Conservation (phyloP, 192 early-diverging fungal species). For the Chytriomyces hyalinus region DNA sequence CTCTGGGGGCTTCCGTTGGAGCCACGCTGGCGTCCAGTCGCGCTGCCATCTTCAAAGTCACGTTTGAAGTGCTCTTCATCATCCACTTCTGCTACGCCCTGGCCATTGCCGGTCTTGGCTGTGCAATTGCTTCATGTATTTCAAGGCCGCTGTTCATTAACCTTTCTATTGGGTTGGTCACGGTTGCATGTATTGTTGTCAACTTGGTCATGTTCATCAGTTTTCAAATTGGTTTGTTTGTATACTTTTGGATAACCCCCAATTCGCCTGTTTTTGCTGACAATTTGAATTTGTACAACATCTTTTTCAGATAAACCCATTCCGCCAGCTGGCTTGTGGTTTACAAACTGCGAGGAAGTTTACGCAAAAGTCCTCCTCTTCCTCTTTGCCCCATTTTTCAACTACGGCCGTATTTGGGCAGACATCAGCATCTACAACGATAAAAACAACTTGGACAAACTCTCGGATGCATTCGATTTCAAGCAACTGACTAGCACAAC, state of each 20-base stretch:
- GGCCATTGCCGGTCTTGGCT: conserved; percentile 23
- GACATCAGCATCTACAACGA: conserved; percentile 32
- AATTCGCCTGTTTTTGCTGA: background rate
- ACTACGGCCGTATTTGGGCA: conserved; percentile 25
- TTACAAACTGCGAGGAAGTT: conserved; percentile 16
- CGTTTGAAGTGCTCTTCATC: conserved; percentile 31
- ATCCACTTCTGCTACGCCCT: conserved; percentile 27
- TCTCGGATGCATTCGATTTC: conserved; percentile 8
- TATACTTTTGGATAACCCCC: background rate
- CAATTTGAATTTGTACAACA: background rate
- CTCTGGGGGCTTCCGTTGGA: conserved; percentile 17
- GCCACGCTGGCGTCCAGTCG: background rate
- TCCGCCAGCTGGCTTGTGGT: conserved; percentile 25
- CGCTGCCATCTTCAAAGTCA: conserved; percentile 17
- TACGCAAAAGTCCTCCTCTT: conserved; percentile 32
- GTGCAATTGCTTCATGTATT: conserved; percentile 5
- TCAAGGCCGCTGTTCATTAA: conserved; percentile 26
- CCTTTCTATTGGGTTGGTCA: conserved; percentile 22
- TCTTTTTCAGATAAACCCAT: background rate
- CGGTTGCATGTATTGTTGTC: conserved; percentile 9
- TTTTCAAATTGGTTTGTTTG: background rate
- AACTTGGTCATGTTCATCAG: conserved; percentile 19
- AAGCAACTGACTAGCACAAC: conserved; percentile 4
- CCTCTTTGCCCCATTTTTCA: conserved; percentile 35
- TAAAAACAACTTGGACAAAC: background rate